Base-by-base conservation (phyloP, 208 protist genomes). In the Acanthamoeba quina region DNA sequence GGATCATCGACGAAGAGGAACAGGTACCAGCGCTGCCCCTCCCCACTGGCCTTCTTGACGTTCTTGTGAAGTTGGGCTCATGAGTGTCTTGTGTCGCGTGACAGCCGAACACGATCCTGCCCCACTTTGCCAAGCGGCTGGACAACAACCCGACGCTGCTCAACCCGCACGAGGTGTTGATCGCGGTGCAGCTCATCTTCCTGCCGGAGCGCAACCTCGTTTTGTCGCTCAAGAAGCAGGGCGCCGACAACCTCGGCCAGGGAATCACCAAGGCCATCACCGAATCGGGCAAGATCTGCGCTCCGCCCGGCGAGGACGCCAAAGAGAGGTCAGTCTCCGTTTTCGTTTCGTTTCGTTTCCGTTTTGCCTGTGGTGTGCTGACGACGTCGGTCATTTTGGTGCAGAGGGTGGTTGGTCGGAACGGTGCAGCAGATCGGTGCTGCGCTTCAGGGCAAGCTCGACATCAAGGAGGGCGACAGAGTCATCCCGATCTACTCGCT, bases 401-500 rank as follows among this genome's bases (percentile, higher is more conserved):
- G n/a, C 29, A 72, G 86, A 29, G 86, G 86, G 24, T 72, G 52
- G 52, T 13, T 74, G n/a, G 44, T 92, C 15, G 86, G 86, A 15
- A 92, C 54, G 6, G 64, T 92, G 21, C 34, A 92, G 86, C 60
- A 92, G 47, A 52, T 92, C 24, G 86, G 86, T 24, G n/a, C 15
- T 3, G 47, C 29, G 52, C 47, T 88, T 1, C 52, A 88, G 80
- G 80, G 80, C 47, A 88, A 88, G 41, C 41, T 88, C 52, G 47
- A 56, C 34, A 34, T 64, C 47, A 88, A 88, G 80, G 52, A 66
- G 80, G 80, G 80, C 10, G 80, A 88, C 49, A 17, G 80, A 34
- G 80, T 88, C 49, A 88, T 88, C 29, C 80, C 80, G 24, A 31
- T 88, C 52, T 88, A 64, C 54, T 88, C 80, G n/a, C 86, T 92